Evolutionary conservation across 202 grass and related monocot genomes (phyloP).

Genomic region (Carex arenaria): DNA sequence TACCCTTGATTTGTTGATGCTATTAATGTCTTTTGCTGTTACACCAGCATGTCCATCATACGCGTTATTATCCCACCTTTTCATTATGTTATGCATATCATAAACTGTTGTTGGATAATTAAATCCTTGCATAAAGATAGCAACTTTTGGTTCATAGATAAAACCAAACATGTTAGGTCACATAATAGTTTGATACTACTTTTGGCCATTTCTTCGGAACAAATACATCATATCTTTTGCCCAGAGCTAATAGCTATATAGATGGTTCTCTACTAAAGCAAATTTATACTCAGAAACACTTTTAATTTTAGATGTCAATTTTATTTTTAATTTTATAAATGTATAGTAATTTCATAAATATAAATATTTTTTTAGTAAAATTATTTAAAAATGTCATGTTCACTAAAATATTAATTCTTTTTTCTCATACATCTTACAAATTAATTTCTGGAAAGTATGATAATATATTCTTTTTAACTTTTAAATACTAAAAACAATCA

Average conservation of each 20-base stretch:
- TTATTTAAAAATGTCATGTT: too few relatives aligned
- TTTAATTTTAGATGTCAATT: too few relatives aligned
- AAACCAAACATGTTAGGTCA: neutral
- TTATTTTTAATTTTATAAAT: too few relatives aligned
- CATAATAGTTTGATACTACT: neutral
- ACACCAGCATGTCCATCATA: conserved; percentile 1
- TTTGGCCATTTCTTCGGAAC: neutral
- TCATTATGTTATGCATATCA: neutral
- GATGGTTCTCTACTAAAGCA: neutral
- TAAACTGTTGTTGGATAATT: conserved; percentile 22
- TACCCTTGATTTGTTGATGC: conserved; percentile 19
- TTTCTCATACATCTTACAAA: too few relatives aligned
- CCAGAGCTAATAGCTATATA: neutral
- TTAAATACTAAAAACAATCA: too few relatives aligned
- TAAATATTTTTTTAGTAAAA: too few relatives aligned
- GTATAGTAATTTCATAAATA: too few relatives aligned
- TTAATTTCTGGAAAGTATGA: too few relatives aligned
- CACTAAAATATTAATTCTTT: too few relatives aligned
- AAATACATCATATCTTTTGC: neutral
- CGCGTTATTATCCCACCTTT: conserved; percentile 7
- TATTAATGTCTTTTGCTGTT: conserved; percentile 18
- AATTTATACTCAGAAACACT: neutral
- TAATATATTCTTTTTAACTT: too few relatives aligned
- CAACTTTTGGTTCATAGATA: neutral
- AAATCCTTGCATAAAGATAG: neutral